Evolutionary conservation across 2,329 filamentous ascomycete genomes (phyloP).

Genomic region (Cytospora leucostoma): DNA sequence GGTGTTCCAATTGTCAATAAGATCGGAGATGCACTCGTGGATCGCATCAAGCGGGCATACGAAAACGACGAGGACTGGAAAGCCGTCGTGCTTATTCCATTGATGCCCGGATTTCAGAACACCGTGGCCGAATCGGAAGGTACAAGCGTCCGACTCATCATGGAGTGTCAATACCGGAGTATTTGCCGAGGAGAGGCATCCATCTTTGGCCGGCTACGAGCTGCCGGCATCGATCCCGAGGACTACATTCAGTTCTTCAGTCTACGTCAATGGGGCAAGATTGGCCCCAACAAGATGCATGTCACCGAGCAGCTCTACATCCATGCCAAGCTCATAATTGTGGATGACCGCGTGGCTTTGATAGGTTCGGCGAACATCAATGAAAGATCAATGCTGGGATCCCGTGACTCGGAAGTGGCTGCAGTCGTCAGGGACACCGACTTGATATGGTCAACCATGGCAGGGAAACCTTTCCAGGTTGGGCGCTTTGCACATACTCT

Average conservation of each 20-base stretch:
- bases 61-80: constrained; percentile 87
- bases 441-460: constrained; percentile 91
- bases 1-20: constrained; percentile 86
- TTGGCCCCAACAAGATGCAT: constrained; percentile 77
- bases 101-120: constrained; percentile 99
- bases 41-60: constrained; percentile 83
- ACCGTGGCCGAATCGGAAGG: constrained; percentile 93
- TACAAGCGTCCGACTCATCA: constrained; percentile 90
- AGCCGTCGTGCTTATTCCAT: constrained; percentile 83
- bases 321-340: constrained; percentile 94
- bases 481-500: constrained; percentile 91
- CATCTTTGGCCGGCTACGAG: constrained; percentile 83
- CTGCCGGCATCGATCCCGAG: constrained; percentile 82
- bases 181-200: constrained; percentile 91
- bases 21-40: constrained; percentile 91
- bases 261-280: constrained; percentile 86
- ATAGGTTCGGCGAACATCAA: constrained; percentile 99
- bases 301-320: constrained; percentile 98
- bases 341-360: constrained; percentile 88
- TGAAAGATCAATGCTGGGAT: constrained; percentile 91
- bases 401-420: constrained; percentile 88
- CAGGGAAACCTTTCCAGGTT: constrained; percentile 82
- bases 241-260: constrained; percentile 97
- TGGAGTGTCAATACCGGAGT: constrained; percentile 95
- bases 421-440: constrained; percentile 90